These are phyloP conservation scores for Ammopiptanthus mongolicus DNA, from an alignment of 306 rosid genomes.

Conservation along the genomic window DNA sequence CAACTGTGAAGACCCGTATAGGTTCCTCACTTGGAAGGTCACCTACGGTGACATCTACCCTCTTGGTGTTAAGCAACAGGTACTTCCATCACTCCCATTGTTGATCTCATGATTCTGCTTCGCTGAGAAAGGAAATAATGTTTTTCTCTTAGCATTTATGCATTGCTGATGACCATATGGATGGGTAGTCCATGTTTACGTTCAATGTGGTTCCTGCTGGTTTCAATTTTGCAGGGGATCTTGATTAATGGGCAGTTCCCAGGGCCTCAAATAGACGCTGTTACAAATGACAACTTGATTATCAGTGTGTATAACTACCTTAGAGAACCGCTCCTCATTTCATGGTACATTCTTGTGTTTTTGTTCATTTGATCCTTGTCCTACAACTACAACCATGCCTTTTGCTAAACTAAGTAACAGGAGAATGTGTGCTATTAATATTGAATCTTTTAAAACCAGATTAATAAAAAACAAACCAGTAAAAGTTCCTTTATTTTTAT, in stretches of 20 bases:
- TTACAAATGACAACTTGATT: slow-evolving; percentile 85
- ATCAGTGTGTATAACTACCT: slow-evolving; percentile 78
- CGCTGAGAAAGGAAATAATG: neutral
- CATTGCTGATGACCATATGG: neutral
- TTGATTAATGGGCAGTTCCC: slow-evolving; percentile 97
- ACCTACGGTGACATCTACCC: slow-evolving; percentile 87
- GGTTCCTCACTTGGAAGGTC: slow-evolving; percentile 79
- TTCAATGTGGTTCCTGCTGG: slow-evolving; percentile 17
- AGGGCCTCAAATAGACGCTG: slow-evolving; percentile 95
- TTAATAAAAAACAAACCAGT: neutral
- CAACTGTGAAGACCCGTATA: slow-evolving; percentile 74
- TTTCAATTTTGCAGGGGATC: slow-evolving; percentile 63
- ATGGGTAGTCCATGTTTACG: neutral
- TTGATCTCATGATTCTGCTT: neutral
- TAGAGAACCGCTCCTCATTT: slow-evolving; percentile 77
- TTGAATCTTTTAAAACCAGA: neutral
- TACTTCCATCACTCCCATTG: slow-evolving; percentile 10
- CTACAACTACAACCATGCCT: neutral
- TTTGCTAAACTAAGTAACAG: neutral
- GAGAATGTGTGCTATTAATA: neutral
- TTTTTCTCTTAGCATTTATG: neutral
- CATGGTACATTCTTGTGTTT: slow-evolving; percentile 49
- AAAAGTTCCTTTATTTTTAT: slow-evolving; percentile 2
- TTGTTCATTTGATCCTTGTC: neutral
- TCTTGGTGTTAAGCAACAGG: slow-evolving; percentile 93